Percentiles rank a stretch among this genome's conserved stretches.
These are phyloP conservation scores for Apocynum venetum DNA, from an alignment of 257 asterid species.

Conservation along the genomic window DNA sequence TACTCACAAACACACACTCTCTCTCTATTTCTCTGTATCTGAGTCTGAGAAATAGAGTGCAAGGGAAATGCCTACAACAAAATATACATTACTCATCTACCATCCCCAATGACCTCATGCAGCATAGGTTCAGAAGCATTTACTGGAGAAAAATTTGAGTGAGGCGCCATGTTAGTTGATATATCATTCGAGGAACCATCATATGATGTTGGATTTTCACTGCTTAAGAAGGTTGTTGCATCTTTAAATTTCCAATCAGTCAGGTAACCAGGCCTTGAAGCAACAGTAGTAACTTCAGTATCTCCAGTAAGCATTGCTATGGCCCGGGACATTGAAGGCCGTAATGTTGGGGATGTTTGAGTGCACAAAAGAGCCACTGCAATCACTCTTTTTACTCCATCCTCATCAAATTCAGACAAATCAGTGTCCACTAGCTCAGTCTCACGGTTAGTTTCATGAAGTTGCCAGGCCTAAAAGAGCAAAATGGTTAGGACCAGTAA, in stretches of 20 bases:
- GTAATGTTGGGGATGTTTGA: conserved; percentile 21
- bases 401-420: conserved; percentile 11
- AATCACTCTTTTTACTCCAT: conserved; percentile 19
- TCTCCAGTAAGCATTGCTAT: conserved; percentile 28
- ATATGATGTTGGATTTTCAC: neutral
- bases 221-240: conserved; percentile 11
- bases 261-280: conserved; percentile 23
- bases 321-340: conserved; percentile 28
- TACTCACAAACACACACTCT: no score
- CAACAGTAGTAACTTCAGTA: conserved; percentile 2
- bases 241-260: conserved; percentile 21
- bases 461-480: conserved; percentile 21
- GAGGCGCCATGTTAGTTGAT: neutral
- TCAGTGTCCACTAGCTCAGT: conserved; percentile 10
- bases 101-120: conserved; percentile 13
- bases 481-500: neutral
- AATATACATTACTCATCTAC: conserved; percentile 10
- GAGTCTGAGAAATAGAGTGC: neutral
- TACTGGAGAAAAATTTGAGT: neutral
- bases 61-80: neutral
- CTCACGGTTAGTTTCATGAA: conserved; percentile 16
- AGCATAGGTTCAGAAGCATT: conserved; percentile 3
- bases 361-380: conserved; percentile 24
- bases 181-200: neutral
- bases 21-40: neutral